Evolutionary conservation across 257 asterid genomes (phyloP), one percentile per base, ranked within the genome.

Genomic region (Petunia axillaris): DNA sequence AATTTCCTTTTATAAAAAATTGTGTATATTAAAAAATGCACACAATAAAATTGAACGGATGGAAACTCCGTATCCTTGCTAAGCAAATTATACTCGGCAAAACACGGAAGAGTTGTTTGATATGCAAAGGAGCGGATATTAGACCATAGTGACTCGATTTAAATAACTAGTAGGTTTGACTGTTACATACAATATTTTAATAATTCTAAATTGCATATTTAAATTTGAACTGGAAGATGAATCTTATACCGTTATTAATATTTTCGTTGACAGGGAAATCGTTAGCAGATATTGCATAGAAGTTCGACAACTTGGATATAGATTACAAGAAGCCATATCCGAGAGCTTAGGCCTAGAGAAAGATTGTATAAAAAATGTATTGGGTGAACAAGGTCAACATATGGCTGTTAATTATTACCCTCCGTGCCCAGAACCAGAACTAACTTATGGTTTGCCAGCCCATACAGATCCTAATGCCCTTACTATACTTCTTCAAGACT

Each of bases 321-420:
- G 86, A 85, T 53, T 93, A 71, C 83, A 89, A 82, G 97, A 93
- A 85, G 87, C 86, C 1, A 88, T 93, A 76, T 91, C 98, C 0
- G 97, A 95, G 84, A 91, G 98, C 81, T 81, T 95, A 79, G 97
- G 97, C 44, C 88, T 95, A 2, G 89, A 88, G 3, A 91, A 88
- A 57, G 91, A 87, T 25, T 76, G 81, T 76, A 88, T 95, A 37
- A 90, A 89, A 86, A 75, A 82, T 6, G 86, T 84, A 10, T 35
- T 93, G 70, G 98, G 99, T 35, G 95, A 91, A 36, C 99, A 92
- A 81, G 98, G 98, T 8, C 99, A 95, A 65, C 99, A 95, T 63
- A 93, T 95, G 98, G 98, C 99, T 14, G 43, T 93, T 59, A 95
- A 95, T 80, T 93, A 86, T 53, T 95, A 95, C 80, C 99, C 99